Conservation (phyloP, 495 filamentous ascomycete species). For the Peziza echinospora region DNA sequence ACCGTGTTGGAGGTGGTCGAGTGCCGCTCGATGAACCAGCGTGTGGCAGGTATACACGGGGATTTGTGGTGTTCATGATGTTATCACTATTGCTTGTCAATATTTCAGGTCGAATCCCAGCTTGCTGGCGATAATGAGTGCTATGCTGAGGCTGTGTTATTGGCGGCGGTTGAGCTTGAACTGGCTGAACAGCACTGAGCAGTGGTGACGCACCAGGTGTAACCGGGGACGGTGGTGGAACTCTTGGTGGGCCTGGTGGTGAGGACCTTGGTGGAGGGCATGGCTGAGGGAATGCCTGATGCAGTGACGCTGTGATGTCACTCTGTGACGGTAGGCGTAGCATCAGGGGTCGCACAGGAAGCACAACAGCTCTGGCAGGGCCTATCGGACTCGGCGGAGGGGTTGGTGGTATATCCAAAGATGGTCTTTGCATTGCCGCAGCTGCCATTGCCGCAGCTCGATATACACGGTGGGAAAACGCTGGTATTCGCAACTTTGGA, state of each 20-base stretch:
- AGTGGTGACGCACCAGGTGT: neutral
- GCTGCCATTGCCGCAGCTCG: conserved; percentile 7
- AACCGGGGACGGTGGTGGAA: conserved; percentile 1
- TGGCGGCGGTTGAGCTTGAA: no score
- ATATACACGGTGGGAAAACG: conserved; percentile 3
- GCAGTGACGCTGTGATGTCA: conserved; percentile 15
- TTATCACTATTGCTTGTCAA: neutral
- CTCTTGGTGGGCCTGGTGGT: conserved; percentile 3
- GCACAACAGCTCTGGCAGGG: conserved; percentile 10
- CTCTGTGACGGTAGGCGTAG: conserved; percentile 13
- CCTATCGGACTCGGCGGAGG: conserved; percentile 18
- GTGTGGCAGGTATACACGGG: no score
- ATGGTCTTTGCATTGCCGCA: conserved; percentile 8
- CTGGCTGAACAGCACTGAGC: neutral
- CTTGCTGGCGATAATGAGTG: neutral
- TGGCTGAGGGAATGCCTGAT: conserved; percentile 12
- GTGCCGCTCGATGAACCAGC: no score
- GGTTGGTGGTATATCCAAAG: conserved; percentile 16
- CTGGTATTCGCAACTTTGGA: neutral
- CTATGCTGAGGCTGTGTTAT: no score
- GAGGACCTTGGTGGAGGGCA: conserved; percentile 13
- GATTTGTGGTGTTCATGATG: neutral
- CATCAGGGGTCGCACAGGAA: conserved; percentile 8
- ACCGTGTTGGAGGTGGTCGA: no score
- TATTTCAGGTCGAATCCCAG: neutral